These are phyloP conservation scores for Ganoderma sinense DNA, from an alignment of 1,284 basidiomycete genomes.

Conservation along the genomic window DNA sequence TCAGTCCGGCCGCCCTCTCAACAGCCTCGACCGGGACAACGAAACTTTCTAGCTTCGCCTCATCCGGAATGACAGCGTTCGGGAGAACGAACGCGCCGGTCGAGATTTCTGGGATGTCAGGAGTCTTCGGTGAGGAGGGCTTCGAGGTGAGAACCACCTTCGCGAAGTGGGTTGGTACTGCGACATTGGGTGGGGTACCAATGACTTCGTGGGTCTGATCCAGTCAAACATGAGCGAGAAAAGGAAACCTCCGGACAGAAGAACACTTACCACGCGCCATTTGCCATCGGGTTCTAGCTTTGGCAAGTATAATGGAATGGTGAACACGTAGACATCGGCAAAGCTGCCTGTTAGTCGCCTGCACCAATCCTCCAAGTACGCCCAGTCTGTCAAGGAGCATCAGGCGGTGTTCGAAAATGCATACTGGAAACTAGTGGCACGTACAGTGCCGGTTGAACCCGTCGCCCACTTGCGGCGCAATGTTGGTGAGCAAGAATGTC, in stretches of 20 bases:
- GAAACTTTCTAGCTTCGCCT: slow-evolving; percentile 81
- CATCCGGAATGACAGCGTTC: slow-evolving; percentile 89
- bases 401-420: neutral
- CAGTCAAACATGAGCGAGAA: neutral
- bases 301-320: slow-evolving; percentile 96
- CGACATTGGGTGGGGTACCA: slow-evolving; percentile 87
- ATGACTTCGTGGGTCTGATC: slow-evolving; percentile 91
- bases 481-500: slow-evolving; percentile 95
- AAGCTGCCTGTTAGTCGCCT: slow-evolving; percentile 87
- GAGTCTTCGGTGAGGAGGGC: slow-evolving; percentile 76
- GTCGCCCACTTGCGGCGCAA: slow-evolving; percentile 97
- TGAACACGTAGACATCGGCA: slow-evolving; percentile 97
- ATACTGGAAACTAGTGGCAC: slow-evolving; percentile 33
- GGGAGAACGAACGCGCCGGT: slow-evolving; percentile 96
- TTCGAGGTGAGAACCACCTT: slow-evolving; percentile 90
- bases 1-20: slow-evolving; percentile 91
- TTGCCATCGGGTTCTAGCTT: slow-evolving; percentile 87
- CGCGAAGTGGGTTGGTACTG: slow-evolving; percentile 98
- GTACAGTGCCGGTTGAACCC: slow-evolving; percentile 97
- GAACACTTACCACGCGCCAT: slow-evolving; percentile 84
- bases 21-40: slow-evolving; percentile 90
- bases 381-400: slow-evolving; percentile 76
- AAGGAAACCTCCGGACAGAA: neutral
- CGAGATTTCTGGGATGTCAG: slow-evolving; percentile 77
- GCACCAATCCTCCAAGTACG: slow-evolving; percentile 96